These are phyloP conservation scores for Shiraia bambusicola DNA, from an alignment of 2,329 filamentous ascomycete species.

Conservation along the genomic window DNA sequence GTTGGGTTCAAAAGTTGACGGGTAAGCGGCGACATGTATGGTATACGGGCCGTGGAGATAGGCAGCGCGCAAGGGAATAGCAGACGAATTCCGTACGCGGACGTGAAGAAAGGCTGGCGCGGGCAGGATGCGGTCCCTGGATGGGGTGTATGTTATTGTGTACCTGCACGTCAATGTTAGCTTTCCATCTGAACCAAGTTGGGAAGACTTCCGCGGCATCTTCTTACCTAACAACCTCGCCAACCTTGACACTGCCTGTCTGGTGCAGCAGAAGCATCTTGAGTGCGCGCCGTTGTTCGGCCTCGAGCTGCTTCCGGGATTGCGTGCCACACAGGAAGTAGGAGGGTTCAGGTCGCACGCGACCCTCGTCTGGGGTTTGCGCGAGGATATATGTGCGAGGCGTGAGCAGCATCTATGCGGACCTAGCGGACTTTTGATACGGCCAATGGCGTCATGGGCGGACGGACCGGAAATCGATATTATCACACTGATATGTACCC, in stretches of 20 bases:
- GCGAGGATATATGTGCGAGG: conserved; percentile 44
- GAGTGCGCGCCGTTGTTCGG: conserved; percentile 34
- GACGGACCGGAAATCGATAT: not conserved
- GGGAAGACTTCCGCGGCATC: conserved; percentile 7
- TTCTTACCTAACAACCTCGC: conserved; percentile 81
- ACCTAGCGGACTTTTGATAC: conserved; percentile 13
- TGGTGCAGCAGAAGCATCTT: conserved; percentile 89
- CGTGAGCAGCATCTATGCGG: conserved; percentile 45
- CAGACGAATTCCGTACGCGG: conserved; percentile 87
- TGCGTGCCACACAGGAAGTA: conserved; percentile 35
- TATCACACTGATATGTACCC: no score
- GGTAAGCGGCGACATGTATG: conserved; percentile 82
- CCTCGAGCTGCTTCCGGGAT: conserved; percentile 37
- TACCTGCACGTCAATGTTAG: conserved; percentile 51
- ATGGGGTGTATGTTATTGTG: conserved; percentile 88
- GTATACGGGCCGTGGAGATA: conserved; percentile 97
- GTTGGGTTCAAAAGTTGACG: conserved; percentile 80
- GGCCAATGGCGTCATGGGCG: conserved; percentile 14
- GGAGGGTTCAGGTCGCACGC: conserved; percentile 30
- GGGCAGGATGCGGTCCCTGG: conserved; percentile 84
- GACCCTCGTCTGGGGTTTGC: conserved; percentile 39
- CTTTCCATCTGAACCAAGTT: conserved; percentile 3
- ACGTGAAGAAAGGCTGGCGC: conserved; percentile 79
- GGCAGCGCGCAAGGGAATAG: conserved; percentile 86
- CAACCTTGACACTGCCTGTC: conserved; percentile 86